These are phyloP conservation scores for Alternaria solani DNA, from an alignment of 2,329 filamentous ascomycete genomes.

Conservation along the genomic window DNA sequence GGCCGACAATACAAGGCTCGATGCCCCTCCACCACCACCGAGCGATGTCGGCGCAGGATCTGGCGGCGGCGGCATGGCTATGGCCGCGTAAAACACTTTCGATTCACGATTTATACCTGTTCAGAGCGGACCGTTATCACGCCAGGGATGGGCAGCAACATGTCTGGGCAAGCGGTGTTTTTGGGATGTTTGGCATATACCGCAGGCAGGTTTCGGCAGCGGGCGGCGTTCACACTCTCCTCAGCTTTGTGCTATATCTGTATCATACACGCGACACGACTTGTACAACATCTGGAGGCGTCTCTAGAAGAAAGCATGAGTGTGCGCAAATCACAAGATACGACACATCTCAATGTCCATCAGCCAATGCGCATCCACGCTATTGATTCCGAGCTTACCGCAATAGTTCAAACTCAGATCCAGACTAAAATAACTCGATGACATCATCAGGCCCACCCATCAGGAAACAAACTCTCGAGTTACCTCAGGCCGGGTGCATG, in stretches of 20 bases:
- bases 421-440: constrained; percentile 6
- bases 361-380: background rate
- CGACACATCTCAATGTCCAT: constrained; percentile 1
- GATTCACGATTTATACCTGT: constrained; percentile 19
- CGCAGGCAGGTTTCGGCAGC: constrained; percentile 35
- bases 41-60: constrained; percentile 33
- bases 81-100: constrained; percentile 33
- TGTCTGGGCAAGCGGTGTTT: constrained; percentile 30
- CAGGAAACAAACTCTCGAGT: background rate
- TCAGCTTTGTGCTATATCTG: constrained; percentile 48
- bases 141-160: constrained; percentile 20
- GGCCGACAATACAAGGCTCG: constrained; percentile 84
- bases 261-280: constrained; percentile 42
- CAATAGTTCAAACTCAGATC: constrained; percentile 6
- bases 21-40: constrained; percentile 62
- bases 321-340: constrained; percentile 13
- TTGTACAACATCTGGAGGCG: constrained; percentile 41
- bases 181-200: constrained; percentile 42
- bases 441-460: constrained; percentile 13
- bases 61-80: constrained; percentile 29
- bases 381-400: constrained; percentile 7
- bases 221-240: constrained; percentile 48
- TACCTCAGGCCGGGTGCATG: background rate
- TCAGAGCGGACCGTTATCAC: constrained; percentile 25
- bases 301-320: constrained; percentile 26